A percentile compares a stretch with the other conserved stretches of the same genome.
phyloP scores from a whole-genome alignment of 2,329 filamentous ascomycete genomes.

The Arthroderma sp. region DNA sequence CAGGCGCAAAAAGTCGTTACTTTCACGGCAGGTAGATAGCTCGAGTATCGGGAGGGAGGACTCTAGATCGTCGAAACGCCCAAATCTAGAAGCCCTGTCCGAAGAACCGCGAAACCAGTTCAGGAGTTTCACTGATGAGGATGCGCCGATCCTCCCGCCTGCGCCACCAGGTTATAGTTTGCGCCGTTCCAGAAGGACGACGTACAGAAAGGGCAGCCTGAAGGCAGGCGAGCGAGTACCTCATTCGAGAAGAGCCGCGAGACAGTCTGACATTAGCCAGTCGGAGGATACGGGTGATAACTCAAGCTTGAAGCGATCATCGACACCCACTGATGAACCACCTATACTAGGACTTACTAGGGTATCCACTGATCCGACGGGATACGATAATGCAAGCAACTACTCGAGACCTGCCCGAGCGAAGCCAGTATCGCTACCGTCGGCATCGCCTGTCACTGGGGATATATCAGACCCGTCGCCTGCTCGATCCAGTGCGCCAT shows the following conservation, averaged over 20 bases:
- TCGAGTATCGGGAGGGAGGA: slow-evolving; percentile 34
- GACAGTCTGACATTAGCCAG: slow-evolving; percentile 33
- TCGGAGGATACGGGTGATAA: slow-evolving; percentile 32
- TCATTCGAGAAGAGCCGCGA: slow-evolving; percentile 60
- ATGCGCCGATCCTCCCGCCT: slow-evolving; percentile 75
- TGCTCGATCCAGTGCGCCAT: slow-evolving; percentile 24
- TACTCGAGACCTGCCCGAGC: slow-evolving; percentile 28
- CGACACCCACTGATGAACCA: slow-evolving; percentile 25
- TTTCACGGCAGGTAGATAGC: slow-evolving; percentile 80
- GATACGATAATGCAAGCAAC: slow-evolving; percentile 32
- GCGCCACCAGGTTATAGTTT: slow-evolving; percentile 63
- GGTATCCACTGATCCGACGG: slow-evolving; percentile 28
- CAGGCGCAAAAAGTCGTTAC: slow-evolving; percentile 88
- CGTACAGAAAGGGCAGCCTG: slow-evolving; percentile 78
- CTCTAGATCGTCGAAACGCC: slow-evolving; percentile 5
- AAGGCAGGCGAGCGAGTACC: slow-evolving; percentile 64
- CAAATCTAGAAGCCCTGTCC: slow-evolving; percentile 11
- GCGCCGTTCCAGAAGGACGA: slow-evolving; percentile 80
- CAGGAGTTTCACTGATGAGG: slow-evolving; percentile 39
- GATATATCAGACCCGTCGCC: slow-evolving; percentile 17
- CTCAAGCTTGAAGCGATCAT: slow-evolving; percentile 24
- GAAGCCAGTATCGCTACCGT: slow-evolving; percentile 15
- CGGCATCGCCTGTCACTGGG: slow-evolving; percentile 8
- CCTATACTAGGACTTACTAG: slow-evolving; percentile 25
- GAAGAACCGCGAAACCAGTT: slow-evolving; percentile 11